phyloP scores from a whole-genome alignment of 2,329 filamentous ascomycete genomes.

The Sporothrix humicola region DNA sequence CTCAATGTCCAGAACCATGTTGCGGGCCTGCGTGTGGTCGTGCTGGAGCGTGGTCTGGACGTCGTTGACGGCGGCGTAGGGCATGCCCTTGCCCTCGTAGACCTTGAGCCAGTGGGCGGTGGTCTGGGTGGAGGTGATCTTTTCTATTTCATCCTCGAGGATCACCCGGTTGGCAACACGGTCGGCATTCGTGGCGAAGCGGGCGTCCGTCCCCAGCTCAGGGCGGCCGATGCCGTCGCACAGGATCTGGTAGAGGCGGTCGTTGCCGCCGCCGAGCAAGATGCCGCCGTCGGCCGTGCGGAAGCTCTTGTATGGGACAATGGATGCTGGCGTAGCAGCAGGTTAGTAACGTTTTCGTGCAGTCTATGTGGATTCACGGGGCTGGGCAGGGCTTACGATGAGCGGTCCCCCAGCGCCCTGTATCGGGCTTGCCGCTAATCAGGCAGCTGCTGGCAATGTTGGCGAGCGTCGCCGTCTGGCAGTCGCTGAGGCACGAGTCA shows the following conservation, averaged over 20 bases:
- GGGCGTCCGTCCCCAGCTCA: conserved; percentile 65
- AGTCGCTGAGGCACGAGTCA: conserved; percentile 89
- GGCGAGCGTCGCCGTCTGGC: conserved; percentile 90
- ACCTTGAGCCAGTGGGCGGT: conserved; percentile 87
- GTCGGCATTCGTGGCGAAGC: conserved; percentile 65
- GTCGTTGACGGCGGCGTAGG: conserved; percentile 91
- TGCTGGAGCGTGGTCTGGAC: conserved; percentile 84
- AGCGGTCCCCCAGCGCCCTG: conserved; percentile 92
- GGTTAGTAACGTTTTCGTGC: no score
- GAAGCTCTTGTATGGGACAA: conserved; percentile 92
- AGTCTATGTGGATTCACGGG: no score
- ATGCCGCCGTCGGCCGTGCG: conserved; percentile 73
- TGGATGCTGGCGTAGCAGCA: conserved; percentile 68
- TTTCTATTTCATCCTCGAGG: conserved; percentile 80
- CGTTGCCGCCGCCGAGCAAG: conserved; percentile 74
- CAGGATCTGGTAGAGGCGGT: conserved; percentile 69
- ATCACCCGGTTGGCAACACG: conserved; percentile 73
- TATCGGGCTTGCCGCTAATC: conserved; percentile 84
- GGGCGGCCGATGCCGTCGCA: conserved; percentile 64
- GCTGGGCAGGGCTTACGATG: conserved; percentile 67
- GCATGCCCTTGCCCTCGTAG: conserved; percentile 90
- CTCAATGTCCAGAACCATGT: conserved; percentile 88
- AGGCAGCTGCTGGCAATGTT: conserved; percentile 94
- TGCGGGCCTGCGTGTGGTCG: conserved; percentile 79
- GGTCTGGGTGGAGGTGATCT: conserved; percentile 73